These are phyloP conservation scores for Fusarium sp. DNA, from an alignment of 2,329 filamentous ascomycete species.

Conservation along the genomic window DNA sequence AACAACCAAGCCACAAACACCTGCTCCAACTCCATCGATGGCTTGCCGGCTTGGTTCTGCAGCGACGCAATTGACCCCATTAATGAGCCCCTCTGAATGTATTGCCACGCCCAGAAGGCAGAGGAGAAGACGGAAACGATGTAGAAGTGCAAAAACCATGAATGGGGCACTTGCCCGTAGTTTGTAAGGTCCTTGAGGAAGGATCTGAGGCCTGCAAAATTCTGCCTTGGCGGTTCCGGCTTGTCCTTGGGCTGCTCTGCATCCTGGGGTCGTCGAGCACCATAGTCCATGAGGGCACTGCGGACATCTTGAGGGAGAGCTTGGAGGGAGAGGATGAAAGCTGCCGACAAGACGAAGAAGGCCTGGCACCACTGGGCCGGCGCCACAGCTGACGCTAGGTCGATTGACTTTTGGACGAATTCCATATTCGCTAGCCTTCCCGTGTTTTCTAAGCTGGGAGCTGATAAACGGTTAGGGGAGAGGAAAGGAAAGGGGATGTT, in stretches of 20 bases:
- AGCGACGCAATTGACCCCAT: constrained; percentile 65
- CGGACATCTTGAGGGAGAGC: constrained; percentile 62
- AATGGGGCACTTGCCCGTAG: constrained; percentile 80
- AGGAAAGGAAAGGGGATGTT: not conserved
- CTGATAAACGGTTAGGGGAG: not conserved
- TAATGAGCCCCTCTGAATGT: constrained; percentile 67
- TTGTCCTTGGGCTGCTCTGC: constrained; percentile 32
- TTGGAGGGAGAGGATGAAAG: constrained; percentile 60
- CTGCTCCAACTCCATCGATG: constrained; percentile 71
- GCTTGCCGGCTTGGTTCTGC: constrained; percentile 47
- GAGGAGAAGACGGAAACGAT: constrained; percentile 78
- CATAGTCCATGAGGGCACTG: constrained; percentile 66
- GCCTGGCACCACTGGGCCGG: constrained; percentile 60
- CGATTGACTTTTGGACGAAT: constrained; percentile 5
- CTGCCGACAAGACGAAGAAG: constrained; percentile 63
- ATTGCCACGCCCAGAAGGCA: constrained; percentile 81
- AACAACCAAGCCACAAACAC: constrained; percentile 78
- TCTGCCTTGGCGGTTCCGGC: constrained; percentile 14
- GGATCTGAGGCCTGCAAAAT: constrained; percentile 37
- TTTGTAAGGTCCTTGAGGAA: constrained; percentile 52
- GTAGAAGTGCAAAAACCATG: constrained; percentile 94
- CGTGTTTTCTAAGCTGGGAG: not conserved
- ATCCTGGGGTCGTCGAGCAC: constrained; percentile 59
- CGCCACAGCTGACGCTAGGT: constrained; percentile 25
- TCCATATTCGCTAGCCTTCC: constrained; percentile 12